Conservation (phyloP, 2,329 filamentous ascomycete species). For the Didymella pomorum region DNA sequence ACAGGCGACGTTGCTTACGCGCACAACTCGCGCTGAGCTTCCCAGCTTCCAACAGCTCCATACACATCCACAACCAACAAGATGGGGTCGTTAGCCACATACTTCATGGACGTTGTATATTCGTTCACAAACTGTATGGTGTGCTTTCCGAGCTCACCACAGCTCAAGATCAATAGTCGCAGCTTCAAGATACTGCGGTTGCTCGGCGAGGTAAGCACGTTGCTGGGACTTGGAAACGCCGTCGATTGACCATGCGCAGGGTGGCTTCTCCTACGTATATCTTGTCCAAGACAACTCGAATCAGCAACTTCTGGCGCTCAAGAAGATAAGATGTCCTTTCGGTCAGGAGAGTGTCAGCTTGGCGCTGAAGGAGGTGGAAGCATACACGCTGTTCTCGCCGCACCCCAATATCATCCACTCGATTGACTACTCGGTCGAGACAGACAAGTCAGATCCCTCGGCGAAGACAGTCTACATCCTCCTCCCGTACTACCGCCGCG, state of each 20-base stretch:
- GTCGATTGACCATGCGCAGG: slow-evolving; percentile 59
- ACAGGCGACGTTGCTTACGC: slow-evolving; percentile 13
- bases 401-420: slow-evolving; percentile 86
- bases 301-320: slow-evolving; percentile 88
- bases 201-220: slow-evolving; percentile 77
- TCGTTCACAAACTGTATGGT: slow-evolving; percentile 94
- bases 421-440: slow-evolving; percentile 82
- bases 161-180: slow-evolving; percentile 91
- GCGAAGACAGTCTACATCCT: slow-evolving; percentile 97
- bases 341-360: slow-evolving; percentile 94
- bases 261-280: slow-evolving; percentile 98
- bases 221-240: neutral
- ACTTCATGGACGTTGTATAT: slow-evolving; percentile 87
- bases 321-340: slow-evolving; percentile 99
- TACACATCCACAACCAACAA: slow-evolving; percentile 24
- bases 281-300: slow-evolving; percentile 90
- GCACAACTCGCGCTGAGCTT: slow-evolving; percentile 24
- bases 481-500: slow-evolving; percentile 91
- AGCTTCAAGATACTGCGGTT: slow-evolving; percentile 96
- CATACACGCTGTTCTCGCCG: slow-evolving; percentile 87
- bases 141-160: slow-evolving; percentile 93
- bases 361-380: slow-evolving; percentile 96
- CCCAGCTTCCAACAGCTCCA: slow-evolving; percentile 29
- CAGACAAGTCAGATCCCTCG: slow-evolving; percentile 71
- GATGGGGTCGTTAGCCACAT: slow-evolving; percentile 55